Conservation (phyloP, 139 green algal genomes). For the Coccomyxa sp. region DNA sequence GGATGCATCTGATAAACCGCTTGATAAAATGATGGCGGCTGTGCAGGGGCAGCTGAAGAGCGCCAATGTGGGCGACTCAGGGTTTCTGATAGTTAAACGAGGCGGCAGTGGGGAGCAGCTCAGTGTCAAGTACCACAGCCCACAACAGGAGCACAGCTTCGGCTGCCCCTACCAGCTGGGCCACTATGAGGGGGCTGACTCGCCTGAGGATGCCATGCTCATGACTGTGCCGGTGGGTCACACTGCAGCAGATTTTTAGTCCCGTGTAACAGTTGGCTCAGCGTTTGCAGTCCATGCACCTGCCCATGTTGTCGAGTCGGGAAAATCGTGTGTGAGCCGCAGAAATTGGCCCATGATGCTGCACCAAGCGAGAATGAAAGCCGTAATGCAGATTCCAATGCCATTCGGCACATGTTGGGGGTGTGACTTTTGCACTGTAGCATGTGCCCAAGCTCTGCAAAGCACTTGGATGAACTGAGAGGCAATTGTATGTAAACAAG, state of each 20-base stretch:
- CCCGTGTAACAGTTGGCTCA: background rate
- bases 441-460: no score
- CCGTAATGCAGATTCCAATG: no score
- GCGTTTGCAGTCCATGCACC: background rate
- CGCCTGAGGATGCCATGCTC: slow-evolving; percentile 73
- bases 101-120: background rate
- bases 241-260: background rate
- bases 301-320: background rate
- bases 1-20: no score
- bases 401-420: no score
- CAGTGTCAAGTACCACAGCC: slow-evolving; percentile 64
- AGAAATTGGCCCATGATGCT: background rate
- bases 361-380: no score
- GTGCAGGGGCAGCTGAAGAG: slow-evolving; percentile 56
- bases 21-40: no score
- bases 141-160: slow-evolving; percentile 92
- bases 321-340: background rate
- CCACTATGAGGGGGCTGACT: slow-evolving; percentile 40
- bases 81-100: slow-evolving; percentile 67
- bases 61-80: slow-evolving; percentile 84
- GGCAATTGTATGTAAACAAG: no score
- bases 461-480: no score
- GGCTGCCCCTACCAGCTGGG: slow-evolving; percentile 78
- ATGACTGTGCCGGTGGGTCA: slow-evolving; percentile 47
- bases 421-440: no score